Evolutionary conservation across 352 stramenopile genomes (phyloP).

Genomic region (Chrysophaeum taylorii): DNA sequence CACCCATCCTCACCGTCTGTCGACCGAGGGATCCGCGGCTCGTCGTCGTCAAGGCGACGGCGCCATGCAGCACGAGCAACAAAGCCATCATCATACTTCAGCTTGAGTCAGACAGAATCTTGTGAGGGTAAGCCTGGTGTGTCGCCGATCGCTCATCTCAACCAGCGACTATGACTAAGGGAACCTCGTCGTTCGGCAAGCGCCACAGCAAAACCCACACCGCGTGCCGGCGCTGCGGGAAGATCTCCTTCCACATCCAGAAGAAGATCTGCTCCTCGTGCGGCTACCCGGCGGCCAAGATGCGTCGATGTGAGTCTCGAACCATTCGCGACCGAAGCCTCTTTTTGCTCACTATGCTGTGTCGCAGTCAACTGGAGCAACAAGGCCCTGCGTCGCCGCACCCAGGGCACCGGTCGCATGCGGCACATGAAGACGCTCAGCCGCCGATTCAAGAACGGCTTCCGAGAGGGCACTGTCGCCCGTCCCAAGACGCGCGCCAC

Average conservation of each 20-base stretch:
- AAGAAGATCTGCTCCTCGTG: conserved; percentile 97
- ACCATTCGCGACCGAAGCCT: not conserved
- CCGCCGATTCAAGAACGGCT: conserved; percentile 98
- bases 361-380: conserved; percentile 82
- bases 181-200: conserved; percentile 99
- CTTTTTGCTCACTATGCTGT: conserved; percentile 10
- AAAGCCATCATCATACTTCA: too few species aligned
- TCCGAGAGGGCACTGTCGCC: conserved; percentile 93
- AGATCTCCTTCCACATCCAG: conserved; percentile 98
- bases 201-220: conserved; percentile 99
- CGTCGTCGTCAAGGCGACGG: too few species aligned
- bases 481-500: too few species aligned
- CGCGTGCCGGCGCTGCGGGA: conserved; percentile 94
- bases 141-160: too few species aligned
- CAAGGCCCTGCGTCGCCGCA: conserved; percentile 94
- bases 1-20: too few species aligned
- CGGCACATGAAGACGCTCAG: conserved; percentile 94
- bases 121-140: too few species aligned
- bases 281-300: conserved; percentile 94
- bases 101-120: too few species aligned
- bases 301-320: conserved; percentile 76
- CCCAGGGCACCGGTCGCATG: conserved; percentile 93
- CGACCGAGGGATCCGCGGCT: too few species aligned
- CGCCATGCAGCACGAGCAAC: too few species aligned
- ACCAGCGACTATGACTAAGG: too few species aligned